These are phyloP conservation scores for Amanita pallidorosea DNA, from an alignment of 768 basidiomycete species.

Conservation along the genomic window DNA sequence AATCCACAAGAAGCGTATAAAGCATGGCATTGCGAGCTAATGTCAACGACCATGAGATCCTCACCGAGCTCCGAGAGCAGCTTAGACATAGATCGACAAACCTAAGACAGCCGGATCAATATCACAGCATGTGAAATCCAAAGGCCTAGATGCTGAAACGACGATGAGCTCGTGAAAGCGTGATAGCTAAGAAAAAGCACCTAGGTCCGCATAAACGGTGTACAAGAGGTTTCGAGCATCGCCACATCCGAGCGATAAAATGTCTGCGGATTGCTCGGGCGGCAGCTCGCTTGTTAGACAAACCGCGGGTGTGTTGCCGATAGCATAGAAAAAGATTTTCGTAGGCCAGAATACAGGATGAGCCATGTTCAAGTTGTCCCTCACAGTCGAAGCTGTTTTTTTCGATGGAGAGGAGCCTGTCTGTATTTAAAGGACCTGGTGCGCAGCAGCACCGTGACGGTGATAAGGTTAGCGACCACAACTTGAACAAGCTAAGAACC, in stretches of 20 bases:
- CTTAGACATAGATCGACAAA: background rate
- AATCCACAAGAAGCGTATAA: constrained; percentile 29
- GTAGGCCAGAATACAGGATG: constrained; percentile 25
- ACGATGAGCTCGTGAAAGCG: background rate
- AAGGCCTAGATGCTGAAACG: background rate
- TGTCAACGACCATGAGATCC: background rate
- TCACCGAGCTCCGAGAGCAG: background rate
- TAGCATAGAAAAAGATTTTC: constrained; percentile 35
- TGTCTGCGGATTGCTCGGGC: constrained; percentile 26
- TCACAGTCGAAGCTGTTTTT: background rate
- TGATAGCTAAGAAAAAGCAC: background rate
- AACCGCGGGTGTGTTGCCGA: constrained; percentile 40
- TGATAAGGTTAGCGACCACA: background rate
- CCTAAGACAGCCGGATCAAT: background rate
- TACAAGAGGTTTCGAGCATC: constrained; percentile 37
- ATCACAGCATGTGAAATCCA: constrained; percentile 3
- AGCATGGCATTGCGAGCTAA: constrained; percentile 40
- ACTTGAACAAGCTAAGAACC: too few species aligned
- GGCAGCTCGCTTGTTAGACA: constrained; percentile 29
- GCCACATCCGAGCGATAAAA: constrained; percentile 37
- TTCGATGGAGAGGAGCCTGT: background rate
- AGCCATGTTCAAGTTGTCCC: constrained; percentile 25
- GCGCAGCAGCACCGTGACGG: too few species aligned
- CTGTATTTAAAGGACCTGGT: background rate
- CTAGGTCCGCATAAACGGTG: constrained; percentile 21